These are phyloP conservation scores for Kodamaea anthophila DNA, from an alignment of 1,139 yeast genomes.

Conservation along the genomic window DNA sequence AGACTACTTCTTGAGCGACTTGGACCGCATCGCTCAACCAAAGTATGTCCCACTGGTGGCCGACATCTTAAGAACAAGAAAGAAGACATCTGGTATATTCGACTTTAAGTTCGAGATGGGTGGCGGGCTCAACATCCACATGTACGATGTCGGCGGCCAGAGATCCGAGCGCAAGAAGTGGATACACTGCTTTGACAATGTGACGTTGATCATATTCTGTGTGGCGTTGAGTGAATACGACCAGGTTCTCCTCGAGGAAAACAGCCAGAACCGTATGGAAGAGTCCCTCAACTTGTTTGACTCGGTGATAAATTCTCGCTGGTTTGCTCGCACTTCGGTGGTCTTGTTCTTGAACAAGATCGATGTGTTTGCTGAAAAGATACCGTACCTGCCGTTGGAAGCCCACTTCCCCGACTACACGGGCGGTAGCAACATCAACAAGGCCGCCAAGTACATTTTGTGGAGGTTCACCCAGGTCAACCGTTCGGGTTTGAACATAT, in stretches of 20 bases:
- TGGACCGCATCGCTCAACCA: conserved; percentile 54
- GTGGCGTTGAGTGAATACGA: conserved; percentile 89
- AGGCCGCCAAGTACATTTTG: conserved; percentile 89
- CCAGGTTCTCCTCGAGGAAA: conserved; percentile 77
- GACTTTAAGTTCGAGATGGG: conserved; percentile 79
- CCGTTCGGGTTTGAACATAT: conserved; percentile 72
- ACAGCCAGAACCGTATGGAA: conserved; percentile 72
- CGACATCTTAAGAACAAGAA: conserved; percentile 82
- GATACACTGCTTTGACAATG: conserved; percentile 94
- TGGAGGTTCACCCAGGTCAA: conserved; percentile 89
- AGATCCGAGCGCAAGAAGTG: conserved; percentile 89
- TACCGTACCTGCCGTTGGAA: conserved; percentile 76
- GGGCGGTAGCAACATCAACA: conserved; percentile 82
- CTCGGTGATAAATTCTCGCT: conserved; percentile 86
- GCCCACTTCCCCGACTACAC: conserved; percentile 83
- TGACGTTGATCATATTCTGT: conserved; percentile 81
- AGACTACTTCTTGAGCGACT: conserved; percentile 64
- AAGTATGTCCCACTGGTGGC: conserved; percentile 66
- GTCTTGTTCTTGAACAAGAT: conserved; percentile 84
- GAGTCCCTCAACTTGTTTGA: conserved; percentile 84
- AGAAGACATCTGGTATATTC: conserved; percentile 88
- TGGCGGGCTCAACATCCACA: conserved; percentile 62
- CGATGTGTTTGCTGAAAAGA: conserved; percentile 81
- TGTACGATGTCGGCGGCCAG: conserved; percentile 94
- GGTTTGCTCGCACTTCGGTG: conserved; percentile 85